Percentiles rank a stretch among this genome's conserved stretches.
Evolutionary conservation across 106 monocot species (phyloP).

Genomic region (Acanthochlamys bracteata): DNA sequence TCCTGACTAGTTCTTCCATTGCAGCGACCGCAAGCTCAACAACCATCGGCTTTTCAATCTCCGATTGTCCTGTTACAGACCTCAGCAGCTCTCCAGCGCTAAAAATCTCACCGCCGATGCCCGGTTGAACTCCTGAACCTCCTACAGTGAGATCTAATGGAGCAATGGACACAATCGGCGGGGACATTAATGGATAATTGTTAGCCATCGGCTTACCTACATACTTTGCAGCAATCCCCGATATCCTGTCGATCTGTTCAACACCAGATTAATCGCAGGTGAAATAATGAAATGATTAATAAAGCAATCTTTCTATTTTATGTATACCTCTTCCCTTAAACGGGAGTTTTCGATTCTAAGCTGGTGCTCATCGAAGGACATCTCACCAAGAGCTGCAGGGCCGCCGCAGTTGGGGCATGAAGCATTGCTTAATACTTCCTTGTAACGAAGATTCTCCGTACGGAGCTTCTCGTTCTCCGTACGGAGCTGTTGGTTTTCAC

Average conservation of each 20-base stretch:
- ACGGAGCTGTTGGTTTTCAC: conserved; percentile 76
- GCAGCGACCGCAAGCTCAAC: conserved; percentile 84
- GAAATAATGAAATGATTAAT: neutral
- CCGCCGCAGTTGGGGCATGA: conserved; percentile 96
- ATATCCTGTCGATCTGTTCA: conserved; percentile 73
- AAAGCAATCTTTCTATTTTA: neutral
- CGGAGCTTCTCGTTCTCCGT: conserved; percentile 87
- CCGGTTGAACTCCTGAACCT: conserved; percentile 8
- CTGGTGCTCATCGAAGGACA: conserved; percentile 95
- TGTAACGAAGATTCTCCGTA: conserved; percentile 72
- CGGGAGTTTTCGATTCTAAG: conserved; percentile 76
- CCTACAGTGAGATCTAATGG: conserved; percentile 31
- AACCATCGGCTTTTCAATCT: conserved; percentile 63
- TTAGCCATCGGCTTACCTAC: conserved; percentile 51
- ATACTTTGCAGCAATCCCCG: conserved; percentile 80
- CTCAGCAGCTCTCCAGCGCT: conserved; percentile 44
- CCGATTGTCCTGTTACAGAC: conserved; percentile 24
- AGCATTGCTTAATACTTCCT: conserved; percentile 69
- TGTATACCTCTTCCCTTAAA: conserved; percentile 72
- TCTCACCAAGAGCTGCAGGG: conserved; percentile 82
- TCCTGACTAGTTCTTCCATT: conserved; percentile 88
- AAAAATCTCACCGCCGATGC: conserved; percentile 26
- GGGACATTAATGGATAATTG: conserved; percentile 40
- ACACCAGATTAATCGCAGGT: neutral
- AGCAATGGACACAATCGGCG: conserved; percentile 23